A percentile compares a stretch with the other conserved stretches of the same genome.
Conservation (phyloP, 192 early-diverging fungal genomes). For the Chytriomyces hyalinus region DNA sequence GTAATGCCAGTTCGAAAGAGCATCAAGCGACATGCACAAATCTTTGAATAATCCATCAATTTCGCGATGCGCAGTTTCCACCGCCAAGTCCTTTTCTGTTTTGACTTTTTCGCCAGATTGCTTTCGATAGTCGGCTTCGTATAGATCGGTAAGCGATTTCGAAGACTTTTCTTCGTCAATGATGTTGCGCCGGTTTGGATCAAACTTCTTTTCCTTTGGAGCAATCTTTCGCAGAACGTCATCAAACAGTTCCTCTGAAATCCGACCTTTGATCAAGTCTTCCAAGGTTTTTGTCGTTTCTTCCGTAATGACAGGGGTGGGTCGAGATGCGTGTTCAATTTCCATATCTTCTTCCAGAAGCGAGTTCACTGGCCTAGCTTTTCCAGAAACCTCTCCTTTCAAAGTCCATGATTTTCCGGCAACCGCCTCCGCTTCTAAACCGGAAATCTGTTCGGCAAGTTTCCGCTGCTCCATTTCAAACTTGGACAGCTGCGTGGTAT, state of each 20-base stretch:
- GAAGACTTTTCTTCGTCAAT: conserved; percentile 84
- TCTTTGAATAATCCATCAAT: conserved; percentile 78
- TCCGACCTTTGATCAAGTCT: conserved; percentile 92
- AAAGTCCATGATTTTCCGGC: conserved; percentile 87
- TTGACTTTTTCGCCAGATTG: conserved; percentile 48
- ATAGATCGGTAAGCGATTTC: conserved; percentile 88
- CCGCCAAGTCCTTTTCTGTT: conserved; percentile 78
- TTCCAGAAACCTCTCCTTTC: conserved; percentile 81
- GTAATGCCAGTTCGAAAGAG: conserved; percentile 93
- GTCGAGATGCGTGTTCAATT: conserved; percentile 88
- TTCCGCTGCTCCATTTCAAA: conserved; percentile 79
- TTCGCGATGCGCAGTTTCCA: conserved; percentile 80
- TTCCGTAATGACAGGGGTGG: conserved; percentile 93
- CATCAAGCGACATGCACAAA: conserved; percentile 85
- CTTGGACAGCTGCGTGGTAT: conserved; percentile 60
- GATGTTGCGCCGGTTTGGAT: conserved; percentile 72
- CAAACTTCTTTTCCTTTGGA: conserved; percentile 66
- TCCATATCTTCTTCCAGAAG: conserved; percentile 93
- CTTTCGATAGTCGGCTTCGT: conserved; percentile 88
- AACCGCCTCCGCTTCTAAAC: conserved; percentile 87
- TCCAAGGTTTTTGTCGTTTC: conserved; percentile 86
- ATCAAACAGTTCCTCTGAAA: conserved; percentile 87
- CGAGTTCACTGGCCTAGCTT: conserved; percentile 87
- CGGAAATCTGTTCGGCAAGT: conserved; percentile 73
- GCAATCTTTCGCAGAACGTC: conserved; percentile 86